Evolutionary conservation across 352 stramenopile genomes (phyloP), one percentile per base, ranked within the genome.

Genomic region (Globisporangium acanthophoron): DNA sequence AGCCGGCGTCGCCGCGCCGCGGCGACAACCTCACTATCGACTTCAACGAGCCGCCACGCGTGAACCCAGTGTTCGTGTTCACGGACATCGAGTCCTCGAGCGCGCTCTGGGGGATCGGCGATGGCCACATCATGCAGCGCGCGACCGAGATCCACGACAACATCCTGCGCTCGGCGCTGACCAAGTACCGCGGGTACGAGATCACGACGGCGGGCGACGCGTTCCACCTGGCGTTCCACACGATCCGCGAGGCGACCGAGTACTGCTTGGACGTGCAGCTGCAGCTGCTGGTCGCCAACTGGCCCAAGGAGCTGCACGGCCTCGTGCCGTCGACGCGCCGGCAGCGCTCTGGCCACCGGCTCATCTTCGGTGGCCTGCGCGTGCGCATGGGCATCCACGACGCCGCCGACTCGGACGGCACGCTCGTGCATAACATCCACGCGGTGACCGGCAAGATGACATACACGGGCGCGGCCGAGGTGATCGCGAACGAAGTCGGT

Each of bases 381-480:
- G 78, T 92, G 6, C 82, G 82, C 2, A 92, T 92, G 82, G 80
- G 82, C 1, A 81, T 90, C 54, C 82, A 92, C 66, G 81, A 88
- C 39, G 76, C 77, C 37, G 59, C 64, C 15, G 67, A 58, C 3
- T 75, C 85, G 18, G 80, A 88, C 50, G 80, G 74, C 39, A 67
- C 68, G 43, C 61, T 87, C 11, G 67, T 88, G 29, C 66, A 62
- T 24, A 71, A 88, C 41, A 73, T 69, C 15, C 79, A 90, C 45
- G 74, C 75, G 1, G 81, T 92, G 13, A 92, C 81, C 1, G 75
- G 76, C 41, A 85, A 84, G 54, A 76, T 71, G 29, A 48, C 83
- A 8, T 90, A 92, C 54, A 87, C 82, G 16, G 81, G 81, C 18
- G 73, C 79, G 1, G 81, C 76, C 11, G 79, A 92, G 52, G 60